A percentile compares a stretch with the other conserved stretches of the same genome.
These are phyloP conservation scores for Anisodus acutangulus DNA, from an alignment of 257 asterid genomes.

Conservation along the genomic window DNA sequence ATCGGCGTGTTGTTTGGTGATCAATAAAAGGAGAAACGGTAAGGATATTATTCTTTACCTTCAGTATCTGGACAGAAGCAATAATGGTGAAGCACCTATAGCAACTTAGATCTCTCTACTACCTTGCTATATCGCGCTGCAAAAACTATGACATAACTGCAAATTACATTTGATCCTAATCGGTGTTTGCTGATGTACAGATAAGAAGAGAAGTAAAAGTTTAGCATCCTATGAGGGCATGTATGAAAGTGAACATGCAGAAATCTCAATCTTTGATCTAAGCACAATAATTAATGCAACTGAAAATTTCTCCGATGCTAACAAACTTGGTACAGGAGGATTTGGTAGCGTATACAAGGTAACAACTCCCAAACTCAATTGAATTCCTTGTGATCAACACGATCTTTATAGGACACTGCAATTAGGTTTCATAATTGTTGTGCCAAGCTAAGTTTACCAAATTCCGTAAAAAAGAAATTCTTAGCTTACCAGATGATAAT, in stretches of 20 bases:
- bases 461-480: neutral
- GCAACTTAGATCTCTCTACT: neutral
- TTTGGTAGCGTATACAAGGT: slow-evolving; percentile 53
- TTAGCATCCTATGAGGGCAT: slow-evolving; percentile 22
- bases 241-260: slow-evolving; percentile 24
- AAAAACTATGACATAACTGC: neutral
- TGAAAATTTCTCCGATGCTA: slow-evolving; percentile 32
- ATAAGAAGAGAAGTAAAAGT: neutral
- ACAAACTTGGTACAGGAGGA: slow-evolving; percentile 46
- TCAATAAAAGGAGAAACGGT: slow-evolving; percentile 36
- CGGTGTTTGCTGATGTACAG: neutral
- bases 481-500: neutral
- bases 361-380: neutral
- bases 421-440: neutral
- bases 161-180: slow-evolving; percentile 9
- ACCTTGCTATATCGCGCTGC: neutral
- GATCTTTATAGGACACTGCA: neutral
- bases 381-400: neutral
- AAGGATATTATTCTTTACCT: neutral
- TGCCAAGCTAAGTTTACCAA: neutral
- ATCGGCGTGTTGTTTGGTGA: slow-evolving; percentile 26
- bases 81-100: neutral
- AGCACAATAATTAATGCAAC: slow-evolving; percentile 38
- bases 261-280: slow-evolving; percentile 30
- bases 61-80: neutral